These are phyloP conservation scores for Rostrohypoxylon terebratum DNA, from an alignment of 495 filamentous ascomycete species.

Conservation along the genomic window DNA sequence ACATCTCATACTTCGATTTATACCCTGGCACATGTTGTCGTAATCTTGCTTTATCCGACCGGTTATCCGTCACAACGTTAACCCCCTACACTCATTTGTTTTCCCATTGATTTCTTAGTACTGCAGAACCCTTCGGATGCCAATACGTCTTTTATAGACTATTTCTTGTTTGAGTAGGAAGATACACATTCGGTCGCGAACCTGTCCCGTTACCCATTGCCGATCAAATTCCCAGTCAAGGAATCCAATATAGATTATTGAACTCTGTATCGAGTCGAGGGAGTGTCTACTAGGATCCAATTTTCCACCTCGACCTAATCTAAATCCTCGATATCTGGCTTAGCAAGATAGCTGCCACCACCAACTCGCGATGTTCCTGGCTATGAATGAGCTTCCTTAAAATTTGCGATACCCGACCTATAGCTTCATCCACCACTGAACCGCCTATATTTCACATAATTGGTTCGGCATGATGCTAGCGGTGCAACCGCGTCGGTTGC, in stretches of 20 bases:
- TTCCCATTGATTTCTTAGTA: conserved; percentile 3
- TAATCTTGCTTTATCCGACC: conserved; percentile 45
- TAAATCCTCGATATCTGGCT: conserved; percentile 6
- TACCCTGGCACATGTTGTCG: conserved; percentile 21
- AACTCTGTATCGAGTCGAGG: conserved; percentile 8
- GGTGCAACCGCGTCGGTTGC: conserved; percentile 61
- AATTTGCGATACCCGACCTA: conserved; percentile 32
- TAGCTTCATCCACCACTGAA: conserved; percentile 12
- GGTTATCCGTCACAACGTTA: conserved; percentile 33
- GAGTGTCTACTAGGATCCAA: conserved; percentile 4
- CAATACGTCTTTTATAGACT: background rate
- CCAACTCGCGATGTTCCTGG: conserved; percentile 31
- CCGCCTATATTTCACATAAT: conserved; percentile 17
- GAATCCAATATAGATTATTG: conserved; percentile 25
- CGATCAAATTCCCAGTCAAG: conserved; percentile 34
- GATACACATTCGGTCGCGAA: conserved; percentile 3
- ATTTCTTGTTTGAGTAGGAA: background rate
- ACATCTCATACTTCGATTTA: conserved; percentile 15
- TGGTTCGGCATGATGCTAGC: conserved; percentile 49
- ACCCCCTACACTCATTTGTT: conserved; percentile 31
- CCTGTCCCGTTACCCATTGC: background rate
- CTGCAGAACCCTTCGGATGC: background rate
- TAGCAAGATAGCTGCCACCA: conserved; percentile 1
- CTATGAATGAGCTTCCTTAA: conserved; percentile 23
- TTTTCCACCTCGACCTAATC: conserved; percentile 1